Percentiles rank a stretch among this genome's conserved stretches.
Conservation (phyloP, 2,329 filamentous ascomycete genomes). For the Hymenoscyphus albidus region DNA sequence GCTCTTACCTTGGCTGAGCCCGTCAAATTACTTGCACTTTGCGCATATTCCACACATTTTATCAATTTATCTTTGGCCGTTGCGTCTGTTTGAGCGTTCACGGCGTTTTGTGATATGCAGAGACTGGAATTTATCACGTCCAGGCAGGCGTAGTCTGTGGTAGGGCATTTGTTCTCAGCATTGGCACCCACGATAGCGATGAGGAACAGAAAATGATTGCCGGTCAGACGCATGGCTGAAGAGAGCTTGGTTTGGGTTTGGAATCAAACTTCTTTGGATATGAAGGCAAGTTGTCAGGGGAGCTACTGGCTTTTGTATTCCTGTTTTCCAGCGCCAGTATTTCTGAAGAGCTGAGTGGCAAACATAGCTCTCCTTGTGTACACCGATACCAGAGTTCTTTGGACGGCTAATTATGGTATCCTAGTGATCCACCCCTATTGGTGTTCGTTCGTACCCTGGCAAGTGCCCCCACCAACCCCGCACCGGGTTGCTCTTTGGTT, state of each 20-base stretch:
- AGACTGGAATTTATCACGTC: conserved; percentile 18
- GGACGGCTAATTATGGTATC: not conserved
- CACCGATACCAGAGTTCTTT: not conserved
- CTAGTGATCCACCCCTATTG: not conserved
- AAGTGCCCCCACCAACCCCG: not conserved
- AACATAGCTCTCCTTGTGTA: not conserved
- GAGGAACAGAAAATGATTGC: conserved; percentile 7
- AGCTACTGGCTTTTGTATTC: not conserved
- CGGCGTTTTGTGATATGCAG: conserved; percentile 16
- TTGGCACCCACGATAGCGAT: conserved; percentile 6
- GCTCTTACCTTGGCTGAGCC: conserved; percentile 16
- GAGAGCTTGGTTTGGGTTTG: not conserved
- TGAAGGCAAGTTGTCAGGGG: not conserved
- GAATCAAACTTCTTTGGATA: not conserved
- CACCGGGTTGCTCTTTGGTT: not conserved
- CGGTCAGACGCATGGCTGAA: conserved; percentile 8
- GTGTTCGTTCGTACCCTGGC: not conserved
- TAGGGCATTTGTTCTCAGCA: conserved; percentile 9
- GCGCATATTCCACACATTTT: conserved; percentile 15
- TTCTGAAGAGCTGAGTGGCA: not conserved
- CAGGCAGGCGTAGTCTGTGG: conserved; percentile 13
- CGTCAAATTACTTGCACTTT: conserved; percentile 12
- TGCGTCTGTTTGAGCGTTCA: conserved; percentile 10
- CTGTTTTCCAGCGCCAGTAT: not conserved
- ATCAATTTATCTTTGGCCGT: conserved; percentile 8